These are phyloP conservation scores for Bruguiera hainesii DNA, from an alignment of 441 rosid species.

Conservation along the genomic window DNA sequence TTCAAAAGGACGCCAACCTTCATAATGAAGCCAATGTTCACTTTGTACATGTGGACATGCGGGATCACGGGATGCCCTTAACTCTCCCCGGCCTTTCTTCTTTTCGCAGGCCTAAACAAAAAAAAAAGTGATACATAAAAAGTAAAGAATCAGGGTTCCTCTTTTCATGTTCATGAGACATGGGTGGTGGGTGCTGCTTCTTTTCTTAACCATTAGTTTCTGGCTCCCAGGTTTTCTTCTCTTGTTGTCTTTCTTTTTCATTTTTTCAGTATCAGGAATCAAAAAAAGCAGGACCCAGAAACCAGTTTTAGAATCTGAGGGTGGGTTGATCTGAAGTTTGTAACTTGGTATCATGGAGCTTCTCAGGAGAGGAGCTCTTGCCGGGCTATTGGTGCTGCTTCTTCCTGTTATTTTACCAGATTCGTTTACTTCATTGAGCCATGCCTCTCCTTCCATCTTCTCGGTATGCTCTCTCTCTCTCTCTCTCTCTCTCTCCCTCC, in stretches of 20 bases:
- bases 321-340: background rate
- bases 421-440: slow-evolving; percentile 35
- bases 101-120: background rate
- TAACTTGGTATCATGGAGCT: slow-evolving; percentile 18
- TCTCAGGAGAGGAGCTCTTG: slow-evolving; percentile 37
- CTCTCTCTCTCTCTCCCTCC: background rate
- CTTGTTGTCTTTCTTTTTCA: background rate
- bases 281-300: background rate
- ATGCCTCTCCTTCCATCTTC: slow-evolving; percentile 45
- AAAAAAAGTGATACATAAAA: background rate
- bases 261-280: background rate
- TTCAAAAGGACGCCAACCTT: slow-evolving; percentile 15
- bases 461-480: slow-evolving; percentile 29
- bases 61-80: slow-evolving; percentile 10
- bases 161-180: background rate
- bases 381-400: slow-evolving; percentile 39
- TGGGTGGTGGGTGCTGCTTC: background rate
- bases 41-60: slow-evolving; percentile 21
- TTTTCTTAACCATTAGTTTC: background rate
- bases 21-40: slow-evolving; percentile 17
- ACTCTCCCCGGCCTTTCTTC: background rate
- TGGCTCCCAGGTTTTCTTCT: background rate
- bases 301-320: slow-evolving; percentile 16
- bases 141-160: background rate
- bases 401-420: slow-evolving; percentile 35